Evolutionary conservation across 2,329 filamentous ascomycete genomes (phyloP), one percentile per base, ranked within the genome.

Genomic region (Chrysoporthe puriensis): DNA sequence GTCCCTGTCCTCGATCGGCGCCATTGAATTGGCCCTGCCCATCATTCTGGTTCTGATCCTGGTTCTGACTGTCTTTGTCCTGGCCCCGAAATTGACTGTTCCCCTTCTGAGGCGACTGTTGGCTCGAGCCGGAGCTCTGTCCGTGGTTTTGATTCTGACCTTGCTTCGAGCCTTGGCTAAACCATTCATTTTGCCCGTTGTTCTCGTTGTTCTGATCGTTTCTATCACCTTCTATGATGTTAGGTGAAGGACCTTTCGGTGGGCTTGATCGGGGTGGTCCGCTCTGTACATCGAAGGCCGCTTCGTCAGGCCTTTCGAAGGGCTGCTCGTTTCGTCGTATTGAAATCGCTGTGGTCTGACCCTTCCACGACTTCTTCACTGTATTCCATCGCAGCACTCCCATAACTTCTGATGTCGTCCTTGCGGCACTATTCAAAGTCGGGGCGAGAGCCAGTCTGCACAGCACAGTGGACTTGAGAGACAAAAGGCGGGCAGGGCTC

Each of bases 21-120:
- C 42, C 50, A 14, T 64, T 54, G 16, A 48, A 54, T 32, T 62
- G 64, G n/a, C 11, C 7, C 50, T 66, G 42, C n/a, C 48, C 48
- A 6, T 60, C 52, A 5, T 61, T 67, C 44, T 62, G 54, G 46
- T 62, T 52, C 18, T 50, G 62, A 9, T 44, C 42, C 36, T 64
- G 62, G 34, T n/a, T 26, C 52, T 59, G 66, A 43, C 60, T 60
- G 7, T 44, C 56, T 11, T 44, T 16, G 18, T 52, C 58, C 58
- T 60, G 40, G 36, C n/a, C n/a, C 26, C 32, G 8, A 60, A 8
- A 26, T 32, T 21, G 44, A 11, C 5, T 11, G 11, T 42, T 26
- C 32, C 18, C 43, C 8, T 48, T 57, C 26, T 59, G 59, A 34
- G 34, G 44, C 13, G 50, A 34, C 16, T 16, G 3, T 57, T 56